Base-by-base conservation (phyloP, 495 filamentous ascomycete genomes). In the Penicillium angulare region DNA sequence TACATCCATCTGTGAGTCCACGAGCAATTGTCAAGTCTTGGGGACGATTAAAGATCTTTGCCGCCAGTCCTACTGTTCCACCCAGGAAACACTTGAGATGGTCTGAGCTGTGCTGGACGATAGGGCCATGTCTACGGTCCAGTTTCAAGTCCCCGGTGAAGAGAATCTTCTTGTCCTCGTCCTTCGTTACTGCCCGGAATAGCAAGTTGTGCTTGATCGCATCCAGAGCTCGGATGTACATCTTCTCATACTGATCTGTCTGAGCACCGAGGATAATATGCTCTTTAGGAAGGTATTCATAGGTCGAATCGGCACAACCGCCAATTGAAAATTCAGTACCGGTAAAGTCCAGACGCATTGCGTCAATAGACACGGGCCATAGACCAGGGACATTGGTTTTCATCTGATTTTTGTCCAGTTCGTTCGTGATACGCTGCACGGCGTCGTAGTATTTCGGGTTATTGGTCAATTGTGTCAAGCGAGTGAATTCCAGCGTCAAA, bases 251-350 rank as follows among this genome's bases (percentile, higher is more conserved):
- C 64, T 95, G 88, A 15, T 85, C 77, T 20, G 81, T 86, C 41
- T 83, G 75, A 2, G 86, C 93, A 43, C 91, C 92, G 7, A 97
- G 79, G 12, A 99, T 78, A 38, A 83, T 75, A 55, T 84, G 68
- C 54, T 79, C 69, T 63, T 98, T 99, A n/a, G 95, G 88, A 36
- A 99, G 82, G 67, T 99, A 99, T 64, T 99, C 93, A 64, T 97
- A 97, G 0, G 88, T 80, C 5, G 90, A 96, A 65, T 99, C 93
- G 38, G 92, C 88, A 75, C 86, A 86, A 43, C 87, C 91, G 22
- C 93, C 93, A 48, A 97, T 83, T 0, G 83, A 86, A 58, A 85
- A 97, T 32, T 75, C 70, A n/a, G 69, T 65, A 23, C 68, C 59
- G 12, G 60, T 64, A 43, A 84, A 82, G 20, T 61, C 60, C 26